These are phyloP conservation scores for Nematodospora valgi DNA, from an alignment of 805 yeast species.

Conservation along the genomic window DNA sequence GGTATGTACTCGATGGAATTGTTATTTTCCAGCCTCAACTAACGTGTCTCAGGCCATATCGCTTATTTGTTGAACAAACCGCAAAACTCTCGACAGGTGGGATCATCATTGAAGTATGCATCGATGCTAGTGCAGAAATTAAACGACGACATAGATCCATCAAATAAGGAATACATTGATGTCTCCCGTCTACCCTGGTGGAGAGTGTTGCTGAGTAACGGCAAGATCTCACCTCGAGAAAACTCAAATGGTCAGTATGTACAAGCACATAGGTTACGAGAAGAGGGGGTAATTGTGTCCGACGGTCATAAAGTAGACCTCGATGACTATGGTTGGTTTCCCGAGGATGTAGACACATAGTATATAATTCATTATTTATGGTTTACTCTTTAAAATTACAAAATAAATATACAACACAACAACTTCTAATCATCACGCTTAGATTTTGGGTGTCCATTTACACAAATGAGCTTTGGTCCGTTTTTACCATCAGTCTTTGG, in stretches of 20 bases:
- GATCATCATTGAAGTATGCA: conserved; percentile 58
- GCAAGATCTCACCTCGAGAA: conserved; percentile 55
- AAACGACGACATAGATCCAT: conserved; percentile 16
- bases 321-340: conserved; percentile 66
- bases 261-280: conserved; percentile 44
- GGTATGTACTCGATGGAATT: conserved; percentile 34
- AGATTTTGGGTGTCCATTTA: neutral
- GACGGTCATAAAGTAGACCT: conserved; percentile 38
- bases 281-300: conserved; percentile 47
- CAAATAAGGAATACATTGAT: conserved; percentile 11
- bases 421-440: neutral
- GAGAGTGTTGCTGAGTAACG: conserved; percentile 67
- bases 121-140: conserved; percentile 20
- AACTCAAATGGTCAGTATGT: conserved; percentile 35
- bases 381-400: neutral
- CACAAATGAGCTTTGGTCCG: neutral
- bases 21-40: neutral
- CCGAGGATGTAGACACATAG: conserved; percentile 19
- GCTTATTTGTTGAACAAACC: conserved; percentile 64
- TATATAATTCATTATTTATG: neutral
- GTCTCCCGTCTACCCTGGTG: conserved; percentile 67
- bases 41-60: conserved; percentile 48
- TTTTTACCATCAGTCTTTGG: neutral
- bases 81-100: conserved; percentile 69
- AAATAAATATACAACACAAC: neutral